Conservation (phyloP, 192 early-diverging fungal species). For the Coemansia sp. region DNA sequence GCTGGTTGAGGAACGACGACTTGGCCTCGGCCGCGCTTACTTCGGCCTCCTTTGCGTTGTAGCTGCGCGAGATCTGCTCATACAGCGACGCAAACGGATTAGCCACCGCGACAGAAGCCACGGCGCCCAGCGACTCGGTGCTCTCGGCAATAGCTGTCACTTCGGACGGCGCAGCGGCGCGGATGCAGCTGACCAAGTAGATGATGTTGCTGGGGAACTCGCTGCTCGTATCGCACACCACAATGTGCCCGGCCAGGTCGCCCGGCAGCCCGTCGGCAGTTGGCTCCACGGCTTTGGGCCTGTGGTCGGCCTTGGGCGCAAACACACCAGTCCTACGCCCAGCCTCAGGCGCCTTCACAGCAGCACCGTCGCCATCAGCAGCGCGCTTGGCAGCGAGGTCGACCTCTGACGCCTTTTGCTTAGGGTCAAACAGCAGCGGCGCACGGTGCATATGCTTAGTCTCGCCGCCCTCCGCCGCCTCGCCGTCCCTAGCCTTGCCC, state of each 20-base stretch:
- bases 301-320: neutral
- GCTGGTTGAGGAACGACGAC: constrained; percentile 44
- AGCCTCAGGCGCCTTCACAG: neutral
- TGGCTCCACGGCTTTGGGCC: constrained; percentile 14
- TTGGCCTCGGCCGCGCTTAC: neutral
- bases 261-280: constrained; percentile 37
- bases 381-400: constrained; percentile 22
- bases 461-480: constrained; percentile 14
- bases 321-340: neutral
- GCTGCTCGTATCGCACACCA: constrained; percentile 62
- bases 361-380: neutral
- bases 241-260: constrained; percentile 60
- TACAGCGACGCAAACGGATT: constrained; percentile 50
- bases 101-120: neutral
- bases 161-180: constrained; percentile 58
- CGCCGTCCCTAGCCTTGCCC: constrained; percentile 17
- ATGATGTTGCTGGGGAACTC: constrained; percentile 69
- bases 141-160: constrained; percentile 22
- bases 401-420: constrained; percentile 19
- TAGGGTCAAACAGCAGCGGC: constrained; percentile 49
- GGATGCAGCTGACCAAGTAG: constrained; percentile 68
- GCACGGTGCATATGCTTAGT: constrained; percentile 31
- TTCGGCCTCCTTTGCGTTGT: constrained; percentile 15
- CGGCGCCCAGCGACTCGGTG: neutral
- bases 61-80: constrained; percentile 55